Evolutionary conservation across 371 early-diverging fungal genomes (phyloP).

Genomic region (Mortierella sp.): DNA sequence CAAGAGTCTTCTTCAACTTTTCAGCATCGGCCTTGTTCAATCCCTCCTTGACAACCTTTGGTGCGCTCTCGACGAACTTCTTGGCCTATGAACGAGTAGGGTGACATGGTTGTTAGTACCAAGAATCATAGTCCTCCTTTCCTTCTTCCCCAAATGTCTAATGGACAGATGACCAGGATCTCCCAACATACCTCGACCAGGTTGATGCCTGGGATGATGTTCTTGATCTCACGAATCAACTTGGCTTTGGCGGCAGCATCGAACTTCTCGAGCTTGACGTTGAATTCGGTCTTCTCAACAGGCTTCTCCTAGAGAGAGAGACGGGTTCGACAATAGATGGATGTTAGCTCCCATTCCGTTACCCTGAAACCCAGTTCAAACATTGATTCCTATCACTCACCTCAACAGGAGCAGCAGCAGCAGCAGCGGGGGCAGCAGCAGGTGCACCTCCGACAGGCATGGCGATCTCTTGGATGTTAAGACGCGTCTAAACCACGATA

Average conservation of each 20-base stretch:
- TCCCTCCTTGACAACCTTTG: conserved; percentile 93
- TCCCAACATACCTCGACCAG: conserved; percentile 85
- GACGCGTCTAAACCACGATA: conserved; percentile 65
- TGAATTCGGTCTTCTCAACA: conserved; percentile 93
- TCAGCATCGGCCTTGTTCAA: conserved; percentile 97
- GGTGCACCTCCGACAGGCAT: conserved; percentile 82
- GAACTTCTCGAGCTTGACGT: conserved; percentile 94
- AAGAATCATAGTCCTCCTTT: too few species aligned
- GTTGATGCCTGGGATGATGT: conserved; percentile 89
- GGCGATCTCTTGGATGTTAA: conserved; percentile 94
- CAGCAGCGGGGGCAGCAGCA: conserved; percentile 62
- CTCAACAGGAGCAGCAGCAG: conserved; percentile 70
- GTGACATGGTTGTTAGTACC: too few species aligned
- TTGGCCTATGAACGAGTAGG: conserved; percentile 74
- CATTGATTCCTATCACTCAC: too few species aligned
- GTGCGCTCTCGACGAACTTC: conserved; percentile 97
- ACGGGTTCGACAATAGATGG: too few species aligned
- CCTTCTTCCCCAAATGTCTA: too few species aligned
- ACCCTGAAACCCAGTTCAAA: too few species aligned
- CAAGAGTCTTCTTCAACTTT: conserved; percentile 94
- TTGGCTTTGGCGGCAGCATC: conserved; percentile 96
- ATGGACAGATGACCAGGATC: too few species aligned
- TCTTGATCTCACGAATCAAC: conserved; percentile 97
- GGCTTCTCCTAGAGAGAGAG: conserved; percentile 76
- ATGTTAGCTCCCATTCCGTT: too few species aligned